Base-by-base conservation (phyloP, 306 rosid genomes). In the Malus asiatica region DNA sequence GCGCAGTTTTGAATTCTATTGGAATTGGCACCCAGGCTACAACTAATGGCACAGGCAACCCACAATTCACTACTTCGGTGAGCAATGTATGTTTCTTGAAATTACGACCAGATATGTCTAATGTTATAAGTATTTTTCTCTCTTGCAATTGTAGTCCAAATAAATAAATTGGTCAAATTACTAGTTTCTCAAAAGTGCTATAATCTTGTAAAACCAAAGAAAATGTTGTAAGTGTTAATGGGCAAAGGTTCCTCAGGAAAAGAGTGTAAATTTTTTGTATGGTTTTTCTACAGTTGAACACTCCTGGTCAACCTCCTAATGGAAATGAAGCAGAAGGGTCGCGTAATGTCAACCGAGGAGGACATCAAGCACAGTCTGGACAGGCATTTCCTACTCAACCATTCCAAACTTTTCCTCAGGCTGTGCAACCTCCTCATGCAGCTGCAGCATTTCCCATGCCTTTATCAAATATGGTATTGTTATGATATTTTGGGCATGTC, bases 1-100 rank as follows among this genome's bases (percentile, higher is more conserved):
- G 99, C 71, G 93, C 96, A 15, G 97, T 96, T 85, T 83, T 92
- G 78, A 96, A 92, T 85, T 90, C 99, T 71, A 87, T 96, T 76
- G 96, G 96, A 72, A 75, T 89, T 35, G 96, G 93, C 62, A 81
- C 84, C 83, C 98, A 92, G 85, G 63, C 55, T 78, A 59, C 85
- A 74, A 40, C 76, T 40, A 88, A 82, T 75, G 81, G 79, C 80
- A 76, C 88, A 20, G 80, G 81, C 69, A 81, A 83, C 29, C 46
- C 71, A 30, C 97, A 84, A 77, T 78, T 90, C 63, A 68, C 83
- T 88, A 68, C 77, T 35, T 15, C 71, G 66, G 99, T 96, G 76
- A 89, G 97, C 81, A 67, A 77, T 32, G 69, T 3, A 60, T 73
- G 59, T 72, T 75, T 29, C 72, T 72, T 78, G 27, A 73, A 76